These are phyloP conservation scores for Leccinum sublutescens DNA, from an alignment of 768 basidiomycete species.

Conservation along the genomic window DNA sequence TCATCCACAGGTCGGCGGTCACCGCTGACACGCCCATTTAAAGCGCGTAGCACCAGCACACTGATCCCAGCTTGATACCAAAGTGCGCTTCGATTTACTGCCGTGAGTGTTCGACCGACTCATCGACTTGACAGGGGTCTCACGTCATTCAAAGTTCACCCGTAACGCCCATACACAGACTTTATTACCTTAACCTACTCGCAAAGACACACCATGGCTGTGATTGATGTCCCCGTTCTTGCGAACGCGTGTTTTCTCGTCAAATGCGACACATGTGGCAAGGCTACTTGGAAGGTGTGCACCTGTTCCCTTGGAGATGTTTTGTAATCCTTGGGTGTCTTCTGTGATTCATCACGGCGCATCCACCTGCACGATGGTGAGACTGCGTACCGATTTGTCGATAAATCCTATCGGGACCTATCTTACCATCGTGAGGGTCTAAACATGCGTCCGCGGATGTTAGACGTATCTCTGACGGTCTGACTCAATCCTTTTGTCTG, in stretches of 20 bases:
- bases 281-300: conserved; percentile 70
- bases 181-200: conserved; percentile 36
- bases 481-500: not conserved
- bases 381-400: conserved; percentile 13
- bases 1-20: not conserved
- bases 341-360: conserved; percentile 20
- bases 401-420: not conserved
- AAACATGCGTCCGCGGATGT: conserved; percentile 18
- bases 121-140: conserved; percentile 9
- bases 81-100: not conserved
- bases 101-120: conserved; percentile 2
- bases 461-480: conserved; percentile 13
- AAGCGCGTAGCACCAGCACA: not conserved
- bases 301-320: conserved; percentile 28
- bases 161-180: conserved; percentile 17
- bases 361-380: conserved; percentile 17
- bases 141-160: conserved; percentile 22
- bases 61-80: not conserved
- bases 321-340: conserved; percentile 12
- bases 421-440: conserved; percentile 10
- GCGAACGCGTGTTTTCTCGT: conserved; percentile 56
- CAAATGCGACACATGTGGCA: conserved; percentile 59
- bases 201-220: conserved; percentile 26
- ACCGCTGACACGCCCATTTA: not conserved
- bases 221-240: conserved; percentile 31